These are phyloP conservation scores for Starmerella gropengiesseri DNA, from an alignment of 805 yeast species.

Conservation along the genomic window DNA sequence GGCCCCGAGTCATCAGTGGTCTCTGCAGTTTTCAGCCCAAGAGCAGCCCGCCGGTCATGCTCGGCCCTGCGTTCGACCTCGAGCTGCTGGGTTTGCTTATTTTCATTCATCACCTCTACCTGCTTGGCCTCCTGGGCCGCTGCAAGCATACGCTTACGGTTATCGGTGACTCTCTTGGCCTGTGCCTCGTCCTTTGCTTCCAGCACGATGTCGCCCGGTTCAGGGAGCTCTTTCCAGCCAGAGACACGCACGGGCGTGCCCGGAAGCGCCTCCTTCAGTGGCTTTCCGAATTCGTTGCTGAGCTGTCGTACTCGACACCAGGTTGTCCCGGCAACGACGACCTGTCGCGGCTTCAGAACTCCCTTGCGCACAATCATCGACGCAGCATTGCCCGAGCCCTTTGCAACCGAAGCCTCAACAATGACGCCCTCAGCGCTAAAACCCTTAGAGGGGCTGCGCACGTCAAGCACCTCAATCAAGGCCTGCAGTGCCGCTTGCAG, in stretches of 20 bases:
- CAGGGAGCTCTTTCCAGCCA: conserved; percentile 92
- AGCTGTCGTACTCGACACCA: conserved; percentile 76
- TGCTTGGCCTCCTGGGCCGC: conserved; percentile 49
- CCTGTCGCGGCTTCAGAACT: conserved; percentile 52
- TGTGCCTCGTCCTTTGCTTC: conserved; percentile 62
- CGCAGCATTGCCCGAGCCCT: conserved; percentile 76
- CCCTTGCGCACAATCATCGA: conserved; percentile 79
- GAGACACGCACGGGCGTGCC: conserved; percentile 81
- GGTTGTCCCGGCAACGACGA: conserved; percentile 78
- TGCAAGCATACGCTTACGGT: conserved; percentile 46
- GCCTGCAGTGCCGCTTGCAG: conserved; percentile 82
- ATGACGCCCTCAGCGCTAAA: conserved; percentile 68
- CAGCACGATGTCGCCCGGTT: conserved; percentile 75
- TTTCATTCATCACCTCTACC: conserved; percentile 60
- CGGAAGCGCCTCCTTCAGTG: conserved; percentile 60
- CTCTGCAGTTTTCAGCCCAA: conserved; percentile 47
- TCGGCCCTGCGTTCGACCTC: conserved; percentile 44
- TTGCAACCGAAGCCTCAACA: conserved; percentile 70
- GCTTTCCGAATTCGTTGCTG: conserved; percentile 60
- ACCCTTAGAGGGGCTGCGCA: conserved; percentile 45
- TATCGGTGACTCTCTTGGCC: conserved; percentile 65
- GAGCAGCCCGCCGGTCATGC: conserved; percentile 45
- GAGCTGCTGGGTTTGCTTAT: conserved; percentile 39
- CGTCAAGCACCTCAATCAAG: conserved; percentile 70
- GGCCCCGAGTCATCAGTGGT: conserved; percentile 25